Percentiles rank a stretch among this genome's conserved stretches.
Conservation (phyloP, 139 green algal genomes). For the Chlamydomonas applanata region DNA sequence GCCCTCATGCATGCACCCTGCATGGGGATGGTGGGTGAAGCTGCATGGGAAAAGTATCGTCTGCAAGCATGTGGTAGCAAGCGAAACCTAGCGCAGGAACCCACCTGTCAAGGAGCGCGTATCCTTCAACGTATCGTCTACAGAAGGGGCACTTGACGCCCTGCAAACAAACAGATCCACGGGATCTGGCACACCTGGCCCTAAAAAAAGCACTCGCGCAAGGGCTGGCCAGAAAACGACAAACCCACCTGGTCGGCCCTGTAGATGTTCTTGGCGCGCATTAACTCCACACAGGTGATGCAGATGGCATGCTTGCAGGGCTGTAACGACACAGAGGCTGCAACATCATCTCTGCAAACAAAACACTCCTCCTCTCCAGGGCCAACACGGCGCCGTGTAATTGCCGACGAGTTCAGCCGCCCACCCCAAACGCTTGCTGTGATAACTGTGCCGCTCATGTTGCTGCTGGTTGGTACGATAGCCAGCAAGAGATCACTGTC, state of each 20-base stretch:
- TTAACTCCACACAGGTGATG: slow-evolving; percentile 52
- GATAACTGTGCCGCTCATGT: no score
- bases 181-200: no score
- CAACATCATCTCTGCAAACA: slow-evolving; percentile 49
- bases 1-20: no score
- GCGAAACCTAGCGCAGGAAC: no score
- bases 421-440: no score
- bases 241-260: slow-evolving; percentile 20
- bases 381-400: neutral
- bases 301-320: slow-evolving; percentile 54
- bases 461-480: no score
- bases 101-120: slow-evolving; percentile 22
- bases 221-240: neutral
- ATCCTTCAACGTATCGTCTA: slow-evolving; percentile 42
- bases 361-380: slow-evolving; percentile 33
- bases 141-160: slow-evolving; percentile 64
- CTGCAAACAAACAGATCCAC: no score
- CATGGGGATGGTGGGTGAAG: no score
- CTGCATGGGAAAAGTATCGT: no score
- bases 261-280: slow-evolving; percentile 63
- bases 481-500: no score
- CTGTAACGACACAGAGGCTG: slow-evolving; percentile 38
- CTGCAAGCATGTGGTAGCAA: no score
- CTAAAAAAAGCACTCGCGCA: no score
- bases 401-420: neutral